A percentile compares a stretch with the other conserved stretches of the same genome.
phyloP scores from a whole-genome alignment of 2,329 filamentous ascomycete genomes.

The Helotiales sp. region DNA sequence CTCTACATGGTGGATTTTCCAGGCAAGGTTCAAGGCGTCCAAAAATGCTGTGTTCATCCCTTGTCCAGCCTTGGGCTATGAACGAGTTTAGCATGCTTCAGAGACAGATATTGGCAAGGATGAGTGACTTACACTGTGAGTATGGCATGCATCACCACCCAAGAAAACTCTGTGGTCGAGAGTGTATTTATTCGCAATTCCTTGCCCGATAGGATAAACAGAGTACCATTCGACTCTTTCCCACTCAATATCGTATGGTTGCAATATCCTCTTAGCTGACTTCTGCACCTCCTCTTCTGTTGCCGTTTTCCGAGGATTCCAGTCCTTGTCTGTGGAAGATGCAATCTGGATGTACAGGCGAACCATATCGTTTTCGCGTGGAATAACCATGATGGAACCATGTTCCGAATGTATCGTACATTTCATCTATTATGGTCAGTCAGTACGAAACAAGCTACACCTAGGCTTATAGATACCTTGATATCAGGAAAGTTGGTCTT shows the following conservation, averaged over 20 bases:
- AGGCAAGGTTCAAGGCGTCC: constrained; percentile 85
- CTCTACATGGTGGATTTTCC: constrained; percentile 94
- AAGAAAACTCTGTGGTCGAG: constrained; percentile 71
- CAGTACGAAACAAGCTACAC: constrained; percentile 45
- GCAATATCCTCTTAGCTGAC: constrained; percentile 63
- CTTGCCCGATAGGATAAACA: constrained; percentile 75
- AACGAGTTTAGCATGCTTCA: constrained; percentile 49
- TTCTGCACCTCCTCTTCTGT: constrained; percentile 63
- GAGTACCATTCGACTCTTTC: constrained; percentile 73
- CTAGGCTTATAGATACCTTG: constrained; percentile 51
- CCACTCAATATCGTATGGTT: constrained; percentile 68
- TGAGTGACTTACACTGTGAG: constrained; percentile 61
- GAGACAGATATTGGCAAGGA: constrained; percentile 45
- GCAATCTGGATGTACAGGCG: constrained; percentile 70
- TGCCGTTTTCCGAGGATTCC: constrained; percentile 61
- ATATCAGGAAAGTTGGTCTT: constrained; percentile 77
- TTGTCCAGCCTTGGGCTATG: constrained; percentile 73
- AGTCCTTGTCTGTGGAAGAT: constrained; percentile 60
- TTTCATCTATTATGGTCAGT: constrained; percentile 55
- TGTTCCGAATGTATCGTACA: constrained; percentile 73
- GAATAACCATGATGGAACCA: constrained; percentile 80
- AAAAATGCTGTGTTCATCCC: constrained; percentile 81
- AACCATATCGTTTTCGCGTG: constrained; percentile 67
- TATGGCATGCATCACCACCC: constrained; percentile 77
- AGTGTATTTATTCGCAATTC: constrained; percentile 68